These are phyloP conservation scores for Biancaea sappan DNA, from an alignment of 306 rosid genomes.

Conservation along the genomic window DNA sequence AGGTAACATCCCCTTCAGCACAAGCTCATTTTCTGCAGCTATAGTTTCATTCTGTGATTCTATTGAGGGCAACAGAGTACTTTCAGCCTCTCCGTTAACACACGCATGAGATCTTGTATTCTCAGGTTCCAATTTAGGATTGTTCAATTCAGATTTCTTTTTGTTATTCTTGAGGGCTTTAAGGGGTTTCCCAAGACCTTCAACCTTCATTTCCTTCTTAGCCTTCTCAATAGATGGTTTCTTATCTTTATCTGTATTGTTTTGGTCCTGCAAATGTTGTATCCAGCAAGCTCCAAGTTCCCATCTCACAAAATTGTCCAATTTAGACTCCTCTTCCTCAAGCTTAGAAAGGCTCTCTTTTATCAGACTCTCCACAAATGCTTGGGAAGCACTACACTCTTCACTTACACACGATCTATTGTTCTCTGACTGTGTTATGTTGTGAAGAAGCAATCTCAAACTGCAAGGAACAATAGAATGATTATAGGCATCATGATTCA, in stretches of 20 bases:
- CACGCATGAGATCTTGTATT: constrained; percentile 45
- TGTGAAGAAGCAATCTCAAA: constrained; percentile 86
- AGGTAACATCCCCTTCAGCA: constrained; percentile 62
- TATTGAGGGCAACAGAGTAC: constrained; percentile 43
- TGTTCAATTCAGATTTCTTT: constrained; percentile 66
- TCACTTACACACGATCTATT: constrained; percentile 56
- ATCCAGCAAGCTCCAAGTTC: constrained; percentile 99
- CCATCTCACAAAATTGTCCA: constrained; percentile 83
- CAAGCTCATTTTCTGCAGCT: constrained; percentile 79
- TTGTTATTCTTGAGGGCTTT: constrained; percentile 78
- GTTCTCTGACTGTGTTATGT: constrained; percentile 60
- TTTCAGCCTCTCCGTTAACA: constrained; percentile 56
- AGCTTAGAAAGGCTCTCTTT: constrained; percentile 76
- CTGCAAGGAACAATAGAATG: constrained; percentile 50
- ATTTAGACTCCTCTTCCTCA: constrained; percentile 63
- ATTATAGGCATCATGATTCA: constrained; percentile 23
- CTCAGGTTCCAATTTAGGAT: constrained; percentile 50
- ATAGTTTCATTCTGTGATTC: constrained; percentile 55
- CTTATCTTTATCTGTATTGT: constrained; percentile 81
- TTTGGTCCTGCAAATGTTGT: constrained; percentile 97
- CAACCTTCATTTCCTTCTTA: constrained; percentile 89
- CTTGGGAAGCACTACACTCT: constrained; percentile 57
- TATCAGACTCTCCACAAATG: constrained; percentile 70
- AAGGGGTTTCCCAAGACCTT: constrained; percentile 96
- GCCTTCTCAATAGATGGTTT: constrained; percentile 66